A percentile compares a stretch with the other conserved stretches of the same genome.
These are phyloP conservation scores for Plectosphaerella sp. DNA, from an alignment of 2,329 filamentous ascomycete genomes.

Conservation along the genomic window DNA sequence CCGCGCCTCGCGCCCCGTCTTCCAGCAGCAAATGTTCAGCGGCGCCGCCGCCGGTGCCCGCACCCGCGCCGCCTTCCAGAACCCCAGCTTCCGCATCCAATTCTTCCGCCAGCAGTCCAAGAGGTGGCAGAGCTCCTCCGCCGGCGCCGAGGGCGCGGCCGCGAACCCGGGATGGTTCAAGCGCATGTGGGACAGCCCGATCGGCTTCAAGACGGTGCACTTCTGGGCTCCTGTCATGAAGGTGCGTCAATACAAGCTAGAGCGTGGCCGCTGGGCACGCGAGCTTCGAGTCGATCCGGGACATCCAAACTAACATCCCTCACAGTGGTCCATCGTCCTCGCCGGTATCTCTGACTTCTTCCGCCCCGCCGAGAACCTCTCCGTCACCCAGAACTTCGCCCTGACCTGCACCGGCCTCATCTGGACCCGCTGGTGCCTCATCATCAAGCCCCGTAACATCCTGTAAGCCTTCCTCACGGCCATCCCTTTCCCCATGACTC, in stretches of 20 bases:
- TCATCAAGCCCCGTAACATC: slow-evolving; percentile 91
- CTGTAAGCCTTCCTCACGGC: slow-evolving; percentile 53
- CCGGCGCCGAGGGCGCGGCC: slow-evolving; percentile 34
- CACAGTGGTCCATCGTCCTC: slow-evolving; percentile 86
- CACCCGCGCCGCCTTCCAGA: slow-evolving; percentile 50
- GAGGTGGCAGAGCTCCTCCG: slow-evolving; percentile 67
- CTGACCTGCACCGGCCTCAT: slow-evolving; percentile 88
- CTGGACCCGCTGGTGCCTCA: slow-evolving; percentile 98
- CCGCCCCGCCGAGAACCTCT: slow-evolving; percentile 88
- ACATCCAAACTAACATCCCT: not conserved
- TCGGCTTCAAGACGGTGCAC: slow-evolving; percentile 90
- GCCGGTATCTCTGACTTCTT: slow-evolving; percentile 89
- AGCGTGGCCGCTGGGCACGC: not conserved
- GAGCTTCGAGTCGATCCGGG: not conserved
- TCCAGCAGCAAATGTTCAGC: slow-evolving; percentile 49
- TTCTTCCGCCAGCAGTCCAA: slow-evolving; percentile 39
- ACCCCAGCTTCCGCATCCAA: slow-evolving; percentile 34
- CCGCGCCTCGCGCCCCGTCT: slow-evolving; percentile 50
- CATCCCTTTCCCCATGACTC: not conserved
- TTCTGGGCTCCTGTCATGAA: slow-evolving; percentile 99
- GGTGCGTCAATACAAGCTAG: slow-evolving; percentile 25
- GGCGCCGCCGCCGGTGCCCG: slow-evolving; percentile 44
- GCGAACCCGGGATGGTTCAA: slow-evolving; percentile 57
- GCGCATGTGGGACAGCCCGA: slow-evolving; percentile 77
- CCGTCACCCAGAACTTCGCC: slow-evolving; percentile 85